Evolutionary conservation across 169 alveolate species (phyloP), one percentile per base, ranked within the genome.

Genomic region (Theileria sp.): DNA sequence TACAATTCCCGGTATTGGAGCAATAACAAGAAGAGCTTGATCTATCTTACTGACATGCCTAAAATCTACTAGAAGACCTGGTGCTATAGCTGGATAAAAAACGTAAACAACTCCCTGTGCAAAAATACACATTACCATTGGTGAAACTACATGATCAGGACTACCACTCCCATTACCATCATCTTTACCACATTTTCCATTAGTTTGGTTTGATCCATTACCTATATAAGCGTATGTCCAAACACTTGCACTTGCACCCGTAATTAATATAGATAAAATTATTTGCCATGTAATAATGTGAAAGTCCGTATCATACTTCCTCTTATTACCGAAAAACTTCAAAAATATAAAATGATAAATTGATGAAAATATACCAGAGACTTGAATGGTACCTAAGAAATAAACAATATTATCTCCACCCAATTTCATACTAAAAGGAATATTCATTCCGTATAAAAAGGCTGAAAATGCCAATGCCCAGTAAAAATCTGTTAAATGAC

Each of bases 31-130:
- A 49, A 25, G 34, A 0, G 49, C 60, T 13, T 28, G 76, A 28
- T 68, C 67, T 2, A 68, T 68, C 60, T 32, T 68, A 68, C 3
- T 28, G 1, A 28, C 76, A 13, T 25, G 3, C 34, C 65, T 25
- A 32, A 49, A 36, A 15, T 36, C 60, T 3, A 36, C 60, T 68
- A 68, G 32, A 3, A 28, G 0, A 68, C 34, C 34, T 8, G 76
- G 76, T 58, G 76, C 76, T 32, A 68, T 68, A 32, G 71, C 76
- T 36, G 76, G 76, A 13, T 68, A 68, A 36, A 68, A 32, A 13
- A 32, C 51, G n/a, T 68, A 68, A 0, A 68, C 17, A 9, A 49
- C 60, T 58, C 76, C 49, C 38, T 9, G 76, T 58, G 67, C 34
- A 28, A 68, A 36, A 3, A 68, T 76, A 32, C 19, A 10, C 51